Evolutionary conservation across 306 rosid genomes (phyloP).

Genomic region (Mimosa bimucronata): DNA sequence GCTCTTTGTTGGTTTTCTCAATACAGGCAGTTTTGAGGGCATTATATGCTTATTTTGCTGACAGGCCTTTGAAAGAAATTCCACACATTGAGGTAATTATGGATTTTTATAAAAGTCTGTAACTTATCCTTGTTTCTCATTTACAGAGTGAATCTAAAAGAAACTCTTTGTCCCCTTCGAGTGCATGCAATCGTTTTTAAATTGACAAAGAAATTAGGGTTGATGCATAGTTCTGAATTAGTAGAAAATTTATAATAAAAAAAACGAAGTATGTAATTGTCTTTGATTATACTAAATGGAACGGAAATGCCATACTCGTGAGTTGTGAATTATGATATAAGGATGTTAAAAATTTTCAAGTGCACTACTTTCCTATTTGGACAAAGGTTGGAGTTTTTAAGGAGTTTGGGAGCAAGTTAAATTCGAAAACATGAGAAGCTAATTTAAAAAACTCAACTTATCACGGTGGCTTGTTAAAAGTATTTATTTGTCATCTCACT

Average conservation of each 20-base stretch:
- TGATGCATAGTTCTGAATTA: slow-evolving; percentile 31
- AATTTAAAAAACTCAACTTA: neutral
- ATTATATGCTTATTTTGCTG: slow-evolving; percentile 92
- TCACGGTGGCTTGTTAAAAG: neutral
- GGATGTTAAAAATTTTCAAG: slow-evolving; percentile 21
- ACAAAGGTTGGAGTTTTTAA: neutral
- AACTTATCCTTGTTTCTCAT: neutral
- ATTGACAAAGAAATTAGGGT: neutral
- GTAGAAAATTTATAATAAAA: slow-evolving; percentile 6
- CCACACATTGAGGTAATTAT: slow-evolving; percentile 85
- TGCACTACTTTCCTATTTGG: slow-evolving; percentile 14
- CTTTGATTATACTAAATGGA: slow-evolving; percentile 11
- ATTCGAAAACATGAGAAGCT: neutral
- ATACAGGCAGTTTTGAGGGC: slow-evolving; percentile 96
- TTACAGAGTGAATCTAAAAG: slow-evolving; percentile 14
- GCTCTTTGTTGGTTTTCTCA: slow-evolving; percentile 30
- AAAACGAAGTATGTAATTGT: neutral
- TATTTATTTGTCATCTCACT: neutral
- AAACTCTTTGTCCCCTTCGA: neutral
- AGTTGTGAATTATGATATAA: neutral
- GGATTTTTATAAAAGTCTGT: slow-evolving; percentile 25
- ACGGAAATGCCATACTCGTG: neutral
- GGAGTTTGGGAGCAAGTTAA: neutral
- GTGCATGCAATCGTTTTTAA: neutral
- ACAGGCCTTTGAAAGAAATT: slow-evolving; percentile 92